Evolutionary conservation across 2,329 filamentous ascomycete species (phyloP).

Genomic region (Daldinia eschscholtzii): DNA sequence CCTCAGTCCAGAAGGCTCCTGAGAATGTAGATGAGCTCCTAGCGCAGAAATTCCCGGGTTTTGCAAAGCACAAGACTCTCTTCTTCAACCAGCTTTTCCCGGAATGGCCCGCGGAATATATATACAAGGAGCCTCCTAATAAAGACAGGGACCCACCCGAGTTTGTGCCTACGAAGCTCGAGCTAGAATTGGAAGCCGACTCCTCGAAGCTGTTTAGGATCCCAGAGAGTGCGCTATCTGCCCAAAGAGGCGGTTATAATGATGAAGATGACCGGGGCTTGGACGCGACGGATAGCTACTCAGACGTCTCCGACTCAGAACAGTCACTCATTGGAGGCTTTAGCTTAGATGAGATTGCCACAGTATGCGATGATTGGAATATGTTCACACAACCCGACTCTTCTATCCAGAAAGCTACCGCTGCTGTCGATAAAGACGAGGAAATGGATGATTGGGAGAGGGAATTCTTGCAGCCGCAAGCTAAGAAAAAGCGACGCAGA

Average conservation of each 20-base stretch:
- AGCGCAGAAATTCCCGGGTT: conserved; percentile 83
- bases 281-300: conserved; percentile 56
- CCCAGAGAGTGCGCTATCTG: conserved; percentile 67
- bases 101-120: conserved; percentile 80
- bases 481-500: conserved; percentile 76
- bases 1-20: conserved; percentile 74
- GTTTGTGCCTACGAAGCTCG: conserved; percentile 87
- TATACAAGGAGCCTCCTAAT: conserved; percentile 82
- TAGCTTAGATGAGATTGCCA: conserved; percentile 82
- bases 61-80: conserved; percentile 79
- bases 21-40: conserved; percentile 82
- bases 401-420: conserved; percentile 44
- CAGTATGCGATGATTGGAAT: conserved; percentile 90
- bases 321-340: conserved; percentile 79
- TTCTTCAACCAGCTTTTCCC: conserved; percentile 87
- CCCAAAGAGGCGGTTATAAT: conserved; percentile 55
- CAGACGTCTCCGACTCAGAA: conserved; percentile 63
- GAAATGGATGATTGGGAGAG: conserved; percentile 74
- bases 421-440: conserved; percentile 57
- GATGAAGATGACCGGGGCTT: conserved; percentile 63
- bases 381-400: conserved; percentile 60
- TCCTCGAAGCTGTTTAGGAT: conserved; percentile 88
- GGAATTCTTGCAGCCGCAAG: conserved; percentile 66
- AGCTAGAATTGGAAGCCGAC: conserved; percentile 85
- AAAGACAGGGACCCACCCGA: conserved; percentile 75